Conservation (phyloP, 2,329 filamentous ascomycete species). For the Epichloe brachyelytri region DNA sequence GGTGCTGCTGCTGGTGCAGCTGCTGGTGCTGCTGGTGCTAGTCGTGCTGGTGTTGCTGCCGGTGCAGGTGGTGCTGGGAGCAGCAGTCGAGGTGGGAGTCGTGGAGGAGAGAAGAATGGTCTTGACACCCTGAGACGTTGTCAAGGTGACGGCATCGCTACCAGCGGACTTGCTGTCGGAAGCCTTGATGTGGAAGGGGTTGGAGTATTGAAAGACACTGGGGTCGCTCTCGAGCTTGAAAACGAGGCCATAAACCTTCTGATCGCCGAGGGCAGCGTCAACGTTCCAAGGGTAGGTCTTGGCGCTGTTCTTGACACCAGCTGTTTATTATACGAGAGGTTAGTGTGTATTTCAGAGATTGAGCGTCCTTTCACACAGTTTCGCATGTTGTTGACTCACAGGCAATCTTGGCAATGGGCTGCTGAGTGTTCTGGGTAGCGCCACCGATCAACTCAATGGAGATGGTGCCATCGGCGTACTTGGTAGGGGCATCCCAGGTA, state of each 20-base stretch:
- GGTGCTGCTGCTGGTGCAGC: neutral
- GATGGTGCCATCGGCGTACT: constrained; percentile 31
- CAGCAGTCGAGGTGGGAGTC: constrained; percentile 10
- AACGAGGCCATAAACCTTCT: constrained; percentile 43
- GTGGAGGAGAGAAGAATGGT: constrained; percentile 16
- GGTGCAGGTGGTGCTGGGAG: constrained; percentile 9
- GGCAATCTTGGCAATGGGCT: constrained; percentile 29
- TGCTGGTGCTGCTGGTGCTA: constrained; percentile 3
- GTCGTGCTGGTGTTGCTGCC: constrained; percentile 12
- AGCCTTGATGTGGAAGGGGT: constrained; percentile 42
- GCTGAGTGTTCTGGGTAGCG: constrained; percentile 27
- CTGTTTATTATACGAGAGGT: constrained; percentile 18
- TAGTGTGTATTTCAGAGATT: neutral
- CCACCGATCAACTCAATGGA: constrained; percentile 44
- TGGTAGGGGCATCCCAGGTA: constrained; percentile 32
- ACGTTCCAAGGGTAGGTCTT: constrained; percentile 39
- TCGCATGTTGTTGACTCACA: constrained; percentile 28
- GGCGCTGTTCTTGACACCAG: constrained; percentile 30
- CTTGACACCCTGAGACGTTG: constrained; percentile 17
- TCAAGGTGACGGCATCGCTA: constrained; percentile 15
- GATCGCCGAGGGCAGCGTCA: constrained; percentile 28
- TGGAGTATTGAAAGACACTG: constrained; percentile 46
- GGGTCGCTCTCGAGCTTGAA: constrained; percentile 36
- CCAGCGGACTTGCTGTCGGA: constrained; percentile 15
- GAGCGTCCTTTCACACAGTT: no score